Conservation (phyloP, 2,329 filamentous ascomycete species). For the Myriosclerotinia scirpicola region DNA sequence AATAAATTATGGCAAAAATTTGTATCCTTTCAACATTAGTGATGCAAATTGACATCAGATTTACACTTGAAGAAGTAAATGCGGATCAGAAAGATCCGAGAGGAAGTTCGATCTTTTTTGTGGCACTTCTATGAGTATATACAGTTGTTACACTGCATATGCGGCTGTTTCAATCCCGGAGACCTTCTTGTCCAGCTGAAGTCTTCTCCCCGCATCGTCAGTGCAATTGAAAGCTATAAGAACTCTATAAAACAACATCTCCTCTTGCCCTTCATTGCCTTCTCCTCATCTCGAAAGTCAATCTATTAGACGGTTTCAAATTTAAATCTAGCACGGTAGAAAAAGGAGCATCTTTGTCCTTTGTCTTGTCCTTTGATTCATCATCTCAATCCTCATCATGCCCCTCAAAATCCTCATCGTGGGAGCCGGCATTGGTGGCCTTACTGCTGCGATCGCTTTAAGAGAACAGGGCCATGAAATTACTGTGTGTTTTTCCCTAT, state of each 20-base stretch:
- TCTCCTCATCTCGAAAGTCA: neutral
- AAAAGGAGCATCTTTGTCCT: neutral
- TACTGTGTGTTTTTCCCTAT: neutral
- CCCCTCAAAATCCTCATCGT: conserved; percentile 48
- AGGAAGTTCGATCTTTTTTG: neutral
- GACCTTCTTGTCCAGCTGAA: neutral
- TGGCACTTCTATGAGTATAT: neutral
- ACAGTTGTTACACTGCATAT: neutral
- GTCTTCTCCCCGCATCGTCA: neutral
- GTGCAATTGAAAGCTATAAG: neutral
- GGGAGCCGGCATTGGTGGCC: conserved; percentile 58
- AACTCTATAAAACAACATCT: neutral
- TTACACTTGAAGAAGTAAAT: neutral
- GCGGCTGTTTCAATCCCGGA: neutral
- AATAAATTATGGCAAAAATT: neutral
- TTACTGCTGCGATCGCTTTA: conserved; percentile 62
- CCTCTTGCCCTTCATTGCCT: neutral
- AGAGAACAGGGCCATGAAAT: conserved; percentile 50
- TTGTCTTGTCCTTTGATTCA: neutral
- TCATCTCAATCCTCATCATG: neutral
- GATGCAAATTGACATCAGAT: neutral
- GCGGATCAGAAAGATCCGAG: neutral
- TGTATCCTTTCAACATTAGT: neutral
- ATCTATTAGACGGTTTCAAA: neutral
- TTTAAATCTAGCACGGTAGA: neutral